Evolutionary conservation across 2,329 filamentous ascomycete genomes (phyloP).

Genomic region (Madurella fahalii): DNA sequence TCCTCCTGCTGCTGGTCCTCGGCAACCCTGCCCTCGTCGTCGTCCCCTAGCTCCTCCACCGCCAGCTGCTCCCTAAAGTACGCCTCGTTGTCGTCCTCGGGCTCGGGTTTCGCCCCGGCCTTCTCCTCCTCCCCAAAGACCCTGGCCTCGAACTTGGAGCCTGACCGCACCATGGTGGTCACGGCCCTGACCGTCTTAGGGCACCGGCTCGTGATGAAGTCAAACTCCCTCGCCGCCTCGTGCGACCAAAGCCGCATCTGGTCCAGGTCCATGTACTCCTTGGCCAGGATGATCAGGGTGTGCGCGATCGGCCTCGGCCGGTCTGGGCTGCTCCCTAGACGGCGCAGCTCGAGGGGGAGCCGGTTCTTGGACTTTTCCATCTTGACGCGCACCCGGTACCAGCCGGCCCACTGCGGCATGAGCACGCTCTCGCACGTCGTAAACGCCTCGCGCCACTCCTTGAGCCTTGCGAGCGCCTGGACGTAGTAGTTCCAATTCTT

Average conservation of each 20-base stretch:
- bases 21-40: not conserved
- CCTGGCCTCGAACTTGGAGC: conserved; percentile 16
- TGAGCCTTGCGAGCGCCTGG: conserved; percentile 58
- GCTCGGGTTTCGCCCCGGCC: not conserved
- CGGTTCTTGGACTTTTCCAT: conserved; percentile 25
- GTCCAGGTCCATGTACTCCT: conserved; percentile 48
- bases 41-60: not conserved
- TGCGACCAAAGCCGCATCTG: conserved; percentile 46
- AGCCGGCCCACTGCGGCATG: conserved; percentile 76
- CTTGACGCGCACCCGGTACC: conserved; percentile 41
- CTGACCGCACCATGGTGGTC: conserved; percentile 15
- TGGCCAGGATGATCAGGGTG: conserved; percentile 47
- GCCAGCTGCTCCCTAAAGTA: not conserved
- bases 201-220: conserved; percentile 37
- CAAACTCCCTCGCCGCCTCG: conserved; percentile 39
- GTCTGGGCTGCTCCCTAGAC: conserved; percentile 35
- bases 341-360: conserved; percentile 38
- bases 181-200: conserved; percentile 34
- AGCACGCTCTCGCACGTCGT: conserved; percentile 69
- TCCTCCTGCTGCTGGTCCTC: not conserved
- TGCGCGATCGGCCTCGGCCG: conserved; percentile 39
- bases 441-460: conserved; percentile 64
- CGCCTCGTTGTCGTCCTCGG: not conserved
- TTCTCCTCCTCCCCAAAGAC: conserved; percentile 12
- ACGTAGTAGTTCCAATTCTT: conserved; percentile 79